Evolutionary conservation across 179 eudicot genomes (phyloP), one percentile per base, ranked within the genome.

Genomic region (Drosera spatulata): DNA sequence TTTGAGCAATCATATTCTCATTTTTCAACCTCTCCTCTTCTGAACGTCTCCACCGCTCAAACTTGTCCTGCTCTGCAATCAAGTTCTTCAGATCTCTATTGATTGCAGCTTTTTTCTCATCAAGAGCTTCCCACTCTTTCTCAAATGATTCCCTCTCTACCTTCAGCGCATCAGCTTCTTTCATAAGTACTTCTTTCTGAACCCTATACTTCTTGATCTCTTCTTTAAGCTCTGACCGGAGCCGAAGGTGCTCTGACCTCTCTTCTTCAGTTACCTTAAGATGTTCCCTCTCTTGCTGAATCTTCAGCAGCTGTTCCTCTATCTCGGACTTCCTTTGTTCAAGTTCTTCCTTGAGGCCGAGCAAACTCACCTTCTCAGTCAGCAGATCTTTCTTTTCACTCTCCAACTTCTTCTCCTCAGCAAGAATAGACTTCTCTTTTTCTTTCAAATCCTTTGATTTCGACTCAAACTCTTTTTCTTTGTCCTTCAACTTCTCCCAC

Each of bases 121-220:
- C 97, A 64, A 93, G 81, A 10, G 68, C 80, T 63, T 93, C 97
- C 99, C 99, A 93, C 64, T 90, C 90, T 67, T 71, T 74, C 82
- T 93, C 97, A 73, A 90, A 93, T 61, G 79, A 75, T 74, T 65
- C 69, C 66, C 84, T 85, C 52, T 86, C 95, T 60, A 75, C 75
- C 69, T 74, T 93, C 71, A 93, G 65, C 66, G 77, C 88, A 61
- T 79, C 97, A 64, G 64, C 66, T 72, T 86, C 88, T 70, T 82
- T 90, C 61, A 74, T 53, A 59, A 86, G 69, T 59, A 77, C 73
- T 70, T 81, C 86, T 60, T 71, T 76, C 73, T 84, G 79, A 42
- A 65, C 66, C 70, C 85, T 78, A 70, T 73, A 83, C 61, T 75
- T 79, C 55, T 79, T 82, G 53, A 85, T 74, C 71, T 93, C 97